These are phyloP conservation scores for Claviceps africana DNA, from an alignment of 2,329 filamentous ascomycete genomes.

Conservation along the genomic window DNA sequence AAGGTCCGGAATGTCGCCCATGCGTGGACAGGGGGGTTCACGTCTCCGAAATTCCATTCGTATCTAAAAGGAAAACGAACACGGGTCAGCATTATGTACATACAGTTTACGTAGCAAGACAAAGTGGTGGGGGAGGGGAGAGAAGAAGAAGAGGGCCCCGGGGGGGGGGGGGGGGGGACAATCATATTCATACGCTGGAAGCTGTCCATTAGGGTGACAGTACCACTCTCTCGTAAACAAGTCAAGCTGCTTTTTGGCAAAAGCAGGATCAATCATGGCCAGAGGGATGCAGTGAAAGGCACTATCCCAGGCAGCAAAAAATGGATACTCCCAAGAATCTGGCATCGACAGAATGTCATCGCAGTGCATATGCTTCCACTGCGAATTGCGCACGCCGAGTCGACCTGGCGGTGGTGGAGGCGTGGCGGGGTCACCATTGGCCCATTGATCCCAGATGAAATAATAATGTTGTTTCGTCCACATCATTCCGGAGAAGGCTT, in stretches of 20 bases:
- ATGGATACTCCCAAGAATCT: conserved; percentile 96
- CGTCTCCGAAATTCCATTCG: conserved; percentile 96
- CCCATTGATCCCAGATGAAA: conserved; percentile 97
- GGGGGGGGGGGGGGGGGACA: too few relatives aligned
- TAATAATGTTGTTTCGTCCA: conserved; percentile 97
- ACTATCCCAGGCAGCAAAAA: conserved; percentile 94
- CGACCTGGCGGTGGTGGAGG: conserved; percentile 71
- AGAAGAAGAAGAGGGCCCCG: too few relatives aligned
- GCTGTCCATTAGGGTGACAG: conserved; percentile 91
- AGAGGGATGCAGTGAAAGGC: conserved; percentile 94
- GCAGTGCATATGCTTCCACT: conserved; percentile 91
- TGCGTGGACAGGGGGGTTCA: conserved; percentile 91
- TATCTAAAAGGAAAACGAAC: conserved; percentile 30
- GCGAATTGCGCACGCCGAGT: conserved; percentile 68
- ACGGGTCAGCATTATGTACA: not conserved
- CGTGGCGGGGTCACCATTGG: conserved; percentile 79
- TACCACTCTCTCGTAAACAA: conserved; percentile 96
- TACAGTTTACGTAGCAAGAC: too few relatives aligned
- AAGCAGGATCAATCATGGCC: conserved; percentile 94
- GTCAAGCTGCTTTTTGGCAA: conserved; percentile 95
- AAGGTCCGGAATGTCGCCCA: conserved; percentile 93
- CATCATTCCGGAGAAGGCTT: conserved; percentile 92
- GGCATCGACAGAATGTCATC: conserved; percentile 97
- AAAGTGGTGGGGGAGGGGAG: too few relatives aligned
- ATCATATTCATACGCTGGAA: conserved; percentile 54